These are phyloP conservation scores for Blastomyces percursus DNA, from an alignment of 2,329 filamentous ascomycete genomes.

Conservation along the genomic window DNA sequence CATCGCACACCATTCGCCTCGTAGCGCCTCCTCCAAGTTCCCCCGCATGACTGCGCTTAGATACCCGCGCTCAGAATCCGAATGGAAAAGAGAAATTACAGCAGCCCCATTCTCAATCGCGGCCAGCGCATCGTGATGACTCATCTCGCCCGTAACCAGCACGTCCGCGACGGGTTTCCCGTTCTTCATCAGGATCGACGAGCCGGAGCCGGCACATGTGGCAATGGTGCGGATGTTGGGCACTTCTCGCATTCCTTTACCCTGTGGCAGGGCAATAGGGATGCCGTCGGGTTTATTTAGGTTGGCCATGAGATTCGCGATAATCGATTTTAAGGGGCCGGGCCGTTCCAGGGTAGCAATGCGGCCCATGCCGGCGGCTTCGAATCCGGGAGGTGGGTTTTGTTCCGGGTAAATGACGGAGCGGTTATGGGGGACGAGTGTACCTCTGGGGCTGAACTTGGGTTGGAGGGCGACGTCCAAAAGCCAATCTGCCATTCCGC, in stretches of 20 bases:
- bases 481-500: conserved; percentile 88
- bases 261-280: conserved; percentile 53
- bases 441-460: conserved; percentile 13
- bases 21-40: conserved; percentile 51
- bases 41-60: conserved; percentile 58
- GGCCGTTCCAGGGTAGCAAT: conserved; percentile 45
- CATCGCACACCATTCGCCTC: conserved; percentile 43
- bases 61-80: conserved; percentile 82
- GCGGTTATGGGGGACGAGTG: conserved; percentile 22
- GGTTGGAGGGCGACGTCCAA: conserved; percentile 67
- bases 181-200: conserved; percentile 56
- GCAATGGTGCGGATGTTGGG: conserved; percentile 55
- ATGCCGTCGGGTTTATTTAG: conserved; percentile 59
- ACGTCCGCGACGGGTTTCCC: conserved; percentile 52
- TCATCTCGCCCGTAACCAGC: conserved; percentile 84
- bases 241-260: conserved; percentile 43
- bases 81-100: conserved; percentile 81
- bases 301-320: conserved; percentile 49
- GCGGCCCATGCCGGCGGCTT: conserved; percentile 50
- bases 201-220: conserved; percentile 83
- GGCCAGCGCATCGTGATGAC: conserved; percentile 80
- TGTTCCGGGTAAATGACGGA: conserved; percentile 38
- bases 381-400: conserved; percentile 26
- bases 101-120: conserved; percentile 74
- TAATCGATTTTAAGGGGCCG: conserved; percentile 46